phyloP scores from a whole-genome alignment of 2,329 filamentous ascomycete species.

The Pseudogymnoascus sp. region DNA sequence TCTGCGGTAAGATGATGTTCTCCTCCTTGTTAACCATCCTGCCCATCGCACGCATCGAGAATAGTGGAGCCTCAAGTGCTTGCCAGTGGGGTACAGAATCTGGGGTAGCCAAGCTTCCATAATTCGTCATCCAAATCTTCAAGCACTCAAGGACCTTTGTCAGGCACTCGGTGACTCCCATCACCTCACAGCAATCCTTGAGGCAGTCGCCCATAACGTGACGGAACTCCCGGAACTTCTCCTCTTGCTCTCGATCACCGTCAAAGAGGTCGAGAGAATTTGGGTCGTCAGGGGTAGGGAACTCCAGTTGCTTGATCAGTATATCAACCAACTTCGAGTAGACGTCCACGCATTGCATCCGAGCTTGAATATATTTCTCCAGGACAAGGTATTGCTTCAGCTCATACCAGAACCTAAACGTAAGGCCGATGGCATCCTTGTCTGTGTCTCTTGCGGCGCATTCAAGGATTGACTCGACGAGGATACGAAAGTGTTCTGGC shows the following conservation, averaged over 20 bases:
- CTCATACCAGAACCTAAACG: conserved; percentile 97
- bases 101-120: conserved; percentile 66
- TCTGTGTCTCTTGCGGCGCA: conserved; percentile 83
- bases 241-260: conserved; percentile 89
- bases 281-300: conserved; percentile 64
- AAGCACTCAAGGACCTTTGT: conserved; percentile 82
- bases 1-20: conserved; percentile 74
- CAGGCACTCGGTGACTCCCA: conserved; percentile 86
- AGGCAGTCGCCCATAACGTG: conserved; percentile 97
- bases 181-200: conserved; percentile 94
- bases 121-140: conserved; percentile 78
- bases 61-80: conserved; percentile 87
- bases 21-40: conserved; percentile 92
- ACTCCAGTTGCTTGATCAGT: conserved; percentile 84
- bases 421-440: conserved; percentile 83
- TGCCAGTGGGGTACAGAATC: conserved; percentile 89
- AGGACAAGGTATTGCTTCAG: conserved; percentile 92
- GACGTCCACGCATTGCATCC: conserved; percentile 68
- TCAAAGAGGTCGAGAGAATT: conserved; percentile 83
- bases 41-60: conserved; percentile 91
- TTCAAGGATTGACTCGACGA: conserved; percentile 89
- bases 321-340: conserved; percentile 89
- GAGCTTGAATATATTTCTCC: conserved; percentile 79
- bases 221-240: conserved; percentile 93
- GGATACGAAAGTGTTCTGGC: conserved; percentile 68